These are phyloP conservation scores for Agrocybe pediades DNA, from an alignment of 768 basidiomycete genomes.

Conservation along the genomic window DNA sequence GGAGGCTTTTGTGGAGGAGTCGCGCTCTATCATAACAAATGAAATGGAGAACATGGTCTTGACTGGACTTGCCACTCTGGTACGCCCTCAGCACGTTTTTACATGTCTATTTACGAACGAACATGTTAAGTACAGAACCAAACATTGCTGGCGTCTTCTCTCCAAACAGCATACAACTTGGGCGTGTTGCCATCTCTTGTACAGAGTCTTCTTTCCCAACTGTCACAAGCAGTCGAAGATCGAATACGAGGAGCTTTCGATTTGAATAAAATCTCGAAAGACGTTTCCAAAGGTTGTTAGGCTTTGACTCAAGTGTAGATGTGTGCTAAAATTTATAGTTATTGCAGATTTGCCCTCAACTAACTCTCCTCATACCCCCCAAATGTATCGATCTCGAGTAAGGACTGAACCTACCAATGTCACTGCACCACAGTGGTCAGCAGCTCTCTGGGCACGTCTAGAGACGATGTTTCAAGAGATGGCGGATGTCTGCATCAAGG, in stretches of 20 bases:
- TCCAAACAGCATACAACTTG: conserved; percentile 96
- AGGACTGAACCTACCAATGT: conserved; percentile 89
- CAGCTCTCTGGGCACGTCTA: conserved; percentile 79
- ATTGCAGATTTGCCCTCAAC: conserved; percentile 16
- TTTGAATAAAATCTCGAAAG: conserved; percentile 81
- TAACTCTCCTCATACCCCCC: conserved; percentile 35
- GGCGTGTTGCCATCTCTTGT: conserved; percentile 83
- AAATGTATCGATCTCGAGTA: conserved; percentile 81
- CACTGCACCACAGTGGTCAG: conserved; percentile 85
- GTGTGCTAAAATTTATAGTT: conserved; percentile 12
- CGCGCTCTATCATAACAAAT: conserved; percentile 66
- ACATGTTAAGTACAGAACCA: conserved; percentile 62
- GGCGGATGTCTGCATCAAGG: conserved; percentile 90
- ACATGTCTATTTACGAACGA: background rate
- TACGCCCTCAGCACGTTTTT: conserved; percentile 38
- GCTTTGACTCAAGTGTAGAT: conserved; percentile 4
- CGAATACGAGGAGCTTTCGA: conserved; percentile 87
- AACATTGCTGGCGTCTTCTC: conserved; percentile 85
- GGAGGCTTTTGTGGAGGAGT: conserved; percentile 69
- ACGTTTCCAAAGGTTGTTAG: conserved; percentile 71
- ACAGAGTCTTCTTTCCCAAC: conserved; percentile 71
- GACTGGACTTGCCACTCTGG: conserved; percentile 74
- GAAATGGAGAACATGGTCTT: conserved; percentile 95
- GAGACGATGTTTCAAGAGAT: conserved; percentile 88
- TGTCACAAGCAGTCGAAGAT: conserved; percentile 81